A percentile compares a stretch with the other conserved stretches of the same genome.
These are phyloP conservation scores for Aegilops tauschii DNA, from an alignment of 176 grass and related monocot genomes.

Conservation along the genomic window DNA sequence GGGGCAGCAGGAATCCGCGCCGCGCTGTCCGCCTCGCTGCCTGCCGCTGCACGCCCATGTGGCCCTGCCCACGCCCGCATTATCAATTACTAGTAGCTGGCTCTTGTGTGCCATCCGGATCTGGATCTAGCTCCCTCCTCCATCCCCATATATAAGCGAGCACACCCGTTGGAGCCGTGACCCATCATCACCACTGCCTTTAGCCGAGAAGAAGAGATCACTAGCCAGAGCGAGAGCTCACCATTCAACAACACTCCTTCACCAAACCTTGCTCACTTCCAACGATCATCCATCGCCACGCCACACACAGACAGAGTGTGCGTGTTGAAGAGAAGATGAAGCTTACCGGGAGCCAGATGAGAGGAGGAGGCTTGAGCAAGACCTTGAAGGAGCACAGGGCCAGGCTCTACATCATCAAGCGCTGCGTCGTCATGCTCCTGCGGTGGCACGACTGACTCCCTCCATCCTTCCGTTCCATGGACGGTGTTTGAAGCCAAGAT, in stretches of 20 bases:
- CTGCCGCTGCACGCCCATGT: slow-evolving; percentile 29
- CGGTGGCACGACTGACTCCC: slow-evolving; percentile 41
- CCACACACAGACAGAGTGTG: background rate
- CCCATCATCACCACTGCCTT: background rate
- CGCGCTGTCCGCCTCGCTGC: background rate
- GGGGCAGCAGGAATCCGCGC: slow-evolving; percentile 37
- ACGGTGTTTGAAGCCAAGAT: background rate
- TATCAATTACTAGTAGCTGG: too few relatives aligned
- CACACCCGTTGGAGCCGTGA: background rate
- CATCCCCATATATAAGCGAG: slow-evolving; percentile 20
- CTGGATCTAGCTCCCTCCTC: background rate
- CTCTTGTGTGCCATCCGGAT: too few relatives aligned
- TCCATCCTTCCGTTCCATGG: background rate
- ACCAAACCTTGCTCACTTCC: background rate
- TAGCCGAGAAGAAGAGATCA: background rate
- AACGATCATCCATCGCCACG: background rate
- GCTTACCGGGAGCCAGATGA: slow-evolving; percentile 38
- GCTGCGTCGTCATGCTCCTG: slow-evolving; percentile 60
- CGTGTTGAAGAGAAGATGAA: slow-evolving; percentile 26
- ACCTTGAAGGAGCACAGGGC: slow-evolving; percentile 44
- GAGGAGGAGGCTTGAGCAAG: slow-evolving; percentile 30
- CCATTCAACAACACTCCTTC: too few relatives aligned
- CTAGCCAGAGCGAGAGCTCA: background rate
- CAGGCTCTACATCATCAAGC: slow-evolving; percentile 56
- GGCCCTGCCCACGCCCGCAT: background rate